Evolutionary conservation across 2,329 filamentous ascomycete species (phyloP).

Genomic region (Waltergamsia citrina): DNA sequence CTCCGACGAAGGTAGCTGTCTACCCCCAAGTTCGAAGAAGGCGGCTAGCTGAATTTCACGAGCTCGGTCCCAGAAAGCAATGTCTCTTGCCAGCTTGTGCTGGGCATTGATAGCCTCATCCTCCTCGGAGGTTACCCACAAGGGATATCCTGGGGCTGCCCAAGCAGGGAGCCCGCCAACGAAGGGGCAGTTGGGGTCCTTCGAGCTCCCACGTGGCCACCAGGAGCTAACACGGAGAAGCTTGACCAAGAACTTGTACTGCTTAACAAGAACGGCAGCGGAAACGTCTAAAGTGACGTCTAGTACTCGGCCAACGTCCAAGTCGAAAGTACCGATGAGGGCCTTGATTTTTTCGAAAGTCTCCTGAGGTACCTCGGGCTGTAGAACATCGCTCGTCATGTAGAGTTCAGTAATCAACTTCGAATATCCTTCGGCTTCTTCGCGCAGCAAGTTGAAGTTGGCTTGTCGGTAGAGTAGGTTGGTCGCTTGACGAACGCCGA

Average conservation of each 20-base stretch:
- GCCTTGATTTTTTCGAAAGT: constrained; percentile 90
- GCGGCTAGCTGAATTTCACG: constrained; percentile 67
- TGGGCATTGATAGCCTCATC: constrained; percentile 51
- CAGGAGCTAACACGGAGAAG: constrained; percentile 86
- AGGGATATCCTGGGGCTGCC: constrained; percentile 64
- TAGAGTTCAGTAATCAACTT: constrained; percentile 96
- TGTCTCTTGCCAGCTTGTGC: constrained; percentile 57
- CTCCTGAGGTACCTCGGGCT: constrained; percentile 66
- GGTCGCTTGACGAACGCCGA: constrained; percentile 82
- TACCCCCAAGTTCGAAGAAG: constrained; percentile 80
- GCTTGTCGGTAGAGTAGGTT: constrained; percentile 91
- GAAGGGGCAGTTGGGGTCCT: constrained; percentile 32
- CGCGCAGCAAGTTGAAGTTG: constrained; percentile 90
- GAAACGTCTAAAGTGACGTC: constrained; percentile 95
- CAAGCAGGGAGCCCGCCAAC: constrained; percentile 69
- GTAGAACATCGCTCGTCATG: constrained; percentile 70
- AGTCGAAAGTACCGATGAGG: constrained; percentile 90
- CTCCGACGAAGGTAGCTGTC: constrained; percentile 42
- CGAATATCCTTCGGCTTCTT: constrained; percentile 94
- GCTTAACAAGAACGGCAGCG: constrained; percentile 85
- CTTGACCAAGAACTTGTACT: constrained; percentile 90
- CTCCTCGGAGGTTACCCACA: constrained; percentile 56
- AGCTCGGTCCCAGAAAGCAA: constrained; percentile 73
- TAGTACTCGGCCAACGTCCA: constrained; percentile 89
- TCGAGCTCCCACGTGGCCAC: constrained; percentile 67